Evolutionary conservation across 306 rosid species (phyloP).

Genomic region (Castanospermum australe): DNA sequence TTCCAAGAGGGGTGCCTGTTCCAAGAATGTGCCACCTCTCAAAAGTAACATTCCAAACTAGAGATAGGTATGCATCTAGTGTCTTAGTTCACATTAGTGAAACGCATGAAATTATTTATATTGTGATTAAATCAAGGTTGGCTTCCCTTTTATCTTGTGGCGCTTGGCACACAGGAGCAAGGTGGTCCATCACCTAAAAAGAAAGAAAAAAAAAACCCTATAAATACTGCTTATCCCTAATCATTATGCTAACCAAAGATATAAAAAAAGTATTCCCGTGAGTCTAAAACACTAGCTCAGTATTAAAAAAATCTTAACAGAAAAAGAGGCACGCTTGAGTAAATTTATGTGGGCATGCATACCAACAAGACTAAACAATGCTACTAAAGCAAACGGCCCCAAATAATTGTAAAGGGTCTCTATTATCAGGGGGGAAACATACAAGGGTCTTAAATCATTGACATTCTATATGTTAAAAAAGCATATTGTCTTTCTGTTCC

Average conservation of each 20-base stretch:
- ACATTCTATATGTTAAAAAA: background rate
- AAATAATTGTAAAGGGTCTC: background rate
- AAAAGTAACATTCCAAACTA: constrained; percentile 54
- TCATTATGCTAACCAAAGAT: constrained; percentile 27
- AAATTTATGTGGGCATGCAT: constrained; percentile 21
- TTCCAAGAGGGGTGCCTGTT: constrained; percentile 40
- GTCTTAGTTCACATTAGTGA: constrained; percentile 27
- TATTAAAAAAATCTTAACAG: background rate
- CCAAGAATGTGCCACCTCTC: constrained; percentile 35
- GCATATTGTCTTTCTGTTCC: constrained; percentile 8
- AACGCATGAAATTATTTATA: constrained; percentile 27
- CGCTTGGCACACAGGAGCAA: constrained; percentile 54
- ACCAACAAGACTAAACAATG: constrained; percentile 13
- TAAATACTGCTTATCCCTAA: background rate
- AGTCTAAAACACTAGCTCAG: constrained; percentile 4
- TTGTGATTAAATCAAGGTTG: constrained; percentile 19
- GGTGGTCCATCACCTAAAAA: constrained; percentile 48
- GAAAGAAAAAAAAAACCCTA: background rate
- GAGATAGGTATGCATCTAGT: constrained; percentile 45
- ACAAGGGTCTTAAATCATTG: background rate
- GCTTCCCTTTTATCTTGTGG: constrained; percentile 32
- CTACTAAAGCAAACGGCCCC: background rate
- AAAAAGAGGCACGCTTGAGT: background rate
- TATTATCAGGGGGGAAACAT: background rate
- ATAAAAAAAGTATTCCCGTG: constrained; percentile 27